These are phyloP conservation scores for Termitomyces sp. DNA, from an alignment of 768 basidiomycete species.

Conservation along the genomic window DNA sequence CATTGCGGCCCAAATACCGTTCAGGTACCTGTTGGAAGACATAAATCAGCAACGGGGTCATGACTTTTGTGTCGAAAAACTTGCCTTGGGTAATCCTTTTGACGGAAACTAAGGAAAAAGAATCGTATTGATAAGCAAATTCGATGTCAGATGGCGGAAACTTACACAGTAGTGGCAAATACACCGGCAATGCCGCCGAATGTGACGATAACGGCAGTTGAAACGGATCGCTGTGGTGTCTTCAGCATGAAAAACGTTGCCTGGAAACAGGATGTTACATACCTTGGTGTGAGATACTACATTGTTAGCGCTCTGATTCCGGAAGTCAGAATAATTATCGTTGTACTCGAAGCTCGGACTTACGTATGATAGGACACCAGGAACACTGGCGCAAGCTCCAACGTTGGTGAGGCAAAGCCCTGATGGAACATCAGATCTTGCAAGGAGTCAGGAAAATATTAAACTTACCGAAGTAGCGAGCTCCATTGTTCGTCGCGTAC, in stretches of 20 bases:
- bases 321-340: neutral
- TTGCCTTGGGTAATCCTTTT: conserved; percentile 29
- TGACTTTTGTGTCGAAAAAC: neutral
- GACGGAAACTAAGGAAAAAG: conserved; percentile 16
- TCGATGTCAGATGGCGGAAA: neutral
- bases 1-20: conserved; percentile 31
- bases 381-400: conserved; percentile 30
- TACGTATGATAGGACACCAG: conserved; percentile 34
- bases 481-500: conserved; percentile 22
- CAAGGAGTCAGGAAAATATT: neutral
- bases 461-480: conserved; percentile 26
- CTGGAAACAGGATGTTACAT: neutral
- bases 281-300: conserved; percentile 30
- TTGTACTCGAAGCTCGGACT: conserved; percentile 9
- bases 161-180: conserved; percentile 30
- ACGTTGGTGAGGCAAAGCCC: conserved; percentile 28
- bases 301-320: neutral
- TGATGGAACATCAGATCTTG: neutral
- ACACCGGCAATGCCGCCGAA: conserved; percentile 36
- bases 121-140: neutral
- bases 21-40: conserved; percentile 10
- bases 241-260: neutral
- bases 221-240: conserved; percentile 27
- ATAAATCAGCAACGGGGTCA: neutral
- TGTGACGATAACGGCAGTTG: conserved; percentile 29